These are phyloP conservation scores for Medicago ruthenica DNA, from an alignment of 306 rosid genomes.

Conservation along the genomic window DNA sequence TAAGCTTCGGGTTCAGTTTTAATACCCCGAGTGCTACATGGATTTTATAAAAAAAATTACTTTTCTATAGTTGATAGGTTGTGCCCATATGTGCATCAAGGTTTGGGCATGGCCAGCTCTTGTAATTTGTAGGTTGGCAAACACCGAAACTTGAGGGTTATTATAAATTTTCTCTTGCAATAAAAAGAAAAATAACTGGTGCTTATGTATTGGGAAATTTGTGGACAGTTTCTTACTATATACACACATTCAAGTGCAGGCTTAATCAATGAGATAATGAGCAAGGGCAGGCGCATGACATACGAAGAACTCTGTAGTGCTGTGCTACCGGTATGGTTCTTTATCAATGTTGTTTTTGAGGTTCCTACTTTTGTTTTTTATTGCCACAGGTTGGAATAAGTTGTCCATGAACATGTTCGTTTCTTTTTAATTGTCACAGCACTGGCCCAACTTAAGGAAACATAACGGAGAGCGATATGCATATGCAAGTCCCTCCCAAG, in stretches of 20 bases:
- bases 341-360: conserved; percentile 30
- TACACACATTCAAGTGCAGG: conserved; percentile 56
- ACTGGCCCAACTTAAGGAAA: conserved; percentile 96
- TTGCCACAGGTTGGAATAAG: conserved; percentile 4
- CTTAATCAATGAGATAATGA: conserved; percentile 92
- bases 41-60: conserved; percentile 1
- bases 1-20: conserved; percentile 16
- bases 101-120: conserved; percentile 24
- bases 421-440: conserved; percentile 61
- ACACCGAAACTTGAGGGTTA: background rate
- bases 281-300: conserved; percentile 91
- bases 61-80: conserved; percentile 10
- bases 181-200: background rate
- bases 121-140: conserved; percentile 36
- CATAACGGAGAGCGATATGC: conserved; percentile 99
- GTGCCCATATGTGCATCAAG: conserved; percentile 26
- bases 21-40: conserved; percentile 15
- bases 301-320: conserved; percentile 94
- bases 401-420: conserved; percentile 31
- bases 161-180: background rate
- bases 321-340: conserved; percentile 81
- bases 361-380: conserved; percentile 18
- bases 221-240: conserved; percentile 42
- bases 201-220: conserved; percentile 32
- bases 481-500: conserved; percentile 95